Percentiles rank a stretch among this genome's conserved stretches.
These are phyloP conservation scores for Akanthomyces uredinophilus DNA, from an alignment of 2,329 filamentous ascomycete species.

Conservation along the genomic window DNA sequence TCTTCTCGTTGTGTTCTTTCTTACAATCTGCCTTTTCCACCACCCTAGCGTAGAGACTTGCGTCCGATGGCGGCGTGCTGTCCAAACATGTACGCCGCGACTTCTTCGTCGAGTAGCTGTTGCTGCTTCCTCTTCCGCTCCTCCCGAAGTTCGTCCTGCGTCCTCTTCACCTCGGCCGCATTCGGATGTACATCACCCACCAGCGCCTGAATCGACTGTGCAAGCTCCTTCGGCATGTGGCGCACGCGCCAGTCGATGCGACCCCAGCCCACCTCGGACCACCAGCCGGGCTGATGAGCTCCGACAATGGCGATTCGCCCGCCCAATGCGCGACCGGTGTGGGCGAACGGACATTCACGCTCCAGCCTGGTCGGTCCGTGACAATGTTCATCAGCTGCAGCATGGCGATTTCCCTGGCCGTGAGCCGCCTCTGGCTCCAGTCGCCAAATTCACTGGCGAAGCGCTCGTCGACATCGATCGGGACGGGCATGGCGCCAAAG, in stretches of 20 bases:
- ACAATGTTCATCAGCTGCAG: conserved; percentile 14
- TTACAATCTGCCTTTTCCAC: too few relatives aligned
- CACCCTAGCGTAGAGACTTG: background rate
- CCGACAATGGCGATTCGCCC: background rate
- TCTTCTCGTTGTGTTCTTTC: too few relatives aligned
- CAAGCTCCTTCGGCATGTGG: background rate
- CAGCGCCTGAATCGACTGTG: background rate
- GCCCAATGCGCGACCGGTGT: conserved; percentile 2
- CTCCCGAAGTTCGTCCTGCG: background rate
- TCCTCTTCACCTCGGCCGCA: background rate
- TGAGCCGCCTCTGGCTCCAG: conserved; percentile 8
- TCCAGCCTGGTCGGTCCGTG: conserved; percentile 13
- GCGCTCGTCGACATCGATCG: background rate
- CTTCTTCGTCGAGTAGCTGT: background rate
- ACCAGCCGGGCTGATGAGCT: background rate
- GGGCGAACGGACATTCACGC: background rate
- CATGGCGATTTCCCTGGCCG: conserved; percentile 15
- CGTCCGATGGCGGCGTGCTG: background rate
- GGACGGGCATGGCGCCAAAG: background rate
- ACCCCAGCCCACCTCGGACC: background rate
- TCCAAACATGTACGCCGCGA: background rate
- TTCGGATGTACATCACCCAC: background rate
- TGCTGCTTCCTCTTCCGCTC: background rate
- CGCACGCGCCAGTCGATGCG: background rate
- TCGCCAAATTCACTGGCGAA: conserved; percentile 9